A percentile compares a stretch with the other conserved stretches of the same genome.
Evolutionary conservation across 2,329 filamentous ascomycete genomes (phyloP).

Genomic region (Sporothrix curviconia): DNA sequence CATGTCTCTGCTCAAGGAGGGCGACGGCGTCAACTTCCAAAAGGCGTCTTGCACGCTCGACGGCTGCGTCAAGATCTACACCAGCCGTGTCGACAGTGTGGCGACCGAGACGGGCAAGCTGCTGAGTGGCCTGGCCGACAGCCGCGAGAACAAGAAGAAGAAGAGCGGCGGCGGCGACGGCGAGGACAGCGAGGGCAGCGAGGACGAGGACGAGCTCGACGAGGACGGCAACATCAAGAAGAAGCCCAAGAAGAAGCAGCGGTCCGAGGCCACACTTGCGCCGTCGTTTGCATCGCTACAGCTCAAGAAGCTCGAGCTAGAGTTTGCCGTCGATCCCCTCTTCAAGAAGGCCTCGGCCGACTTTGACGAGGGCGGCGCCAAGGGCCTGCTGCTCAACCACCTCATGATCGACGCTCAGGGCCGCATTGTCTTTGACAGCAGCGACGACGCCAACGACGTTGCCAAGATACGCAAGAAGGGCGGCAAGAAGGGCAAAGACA

Average conservation of each 20-base stretch:
- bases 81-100: slow-evolving; percentile 94
- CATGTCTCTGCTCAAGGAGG: slow-evolving; percentile 94
- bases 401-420: slow-evolving; percentile 90
- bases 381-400: slow-evolving; percentile 89
- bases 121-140: slow-evolving; percentile 86
- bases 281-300: slow-evolving; percentile 82
- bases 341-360: slow-evolving; percentile 99
- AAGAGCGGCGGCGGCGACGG: slow-evolving; percentile 56
- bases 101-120: slow-evolving; percentile 95
- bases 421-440: slow-evolving; percentile 96
- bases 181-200: slow-evolving; percentile 58
- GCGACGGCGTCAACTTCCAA: slow-evolving; percentile 96
- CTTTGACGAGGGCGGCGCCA: slow-evolving; percentile 96
- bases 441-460: slow-evolving; percentile 67
- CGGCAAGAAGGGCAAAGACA: slow-evolving; percentile 25
- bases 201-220: slow-evolving; percentile 46
- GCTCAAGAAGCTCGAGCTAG: slow-evolving; percentile 94
- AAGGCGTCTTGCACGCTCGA: slow-evolving; percentile 96
- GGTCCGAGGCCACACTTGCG: slow-evolving; percentile 84
- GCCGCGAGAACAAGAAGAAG: slow-evolving; percentile 69
- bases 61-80: slow-evolving; percentile 98
- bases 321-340: slow-evolving; percentile 93
- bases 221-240: slow-evolving; percentile 45
- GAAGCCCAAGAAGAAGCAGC: slow-evolving; percentile 69
- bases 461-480: slow-evolving; percentile 29